These are phyloP conservation scores for Backusella tarrabulga DNA, from an alignment of 192 early-diverging fungal species.

Conservation along the genomic window DNA sequence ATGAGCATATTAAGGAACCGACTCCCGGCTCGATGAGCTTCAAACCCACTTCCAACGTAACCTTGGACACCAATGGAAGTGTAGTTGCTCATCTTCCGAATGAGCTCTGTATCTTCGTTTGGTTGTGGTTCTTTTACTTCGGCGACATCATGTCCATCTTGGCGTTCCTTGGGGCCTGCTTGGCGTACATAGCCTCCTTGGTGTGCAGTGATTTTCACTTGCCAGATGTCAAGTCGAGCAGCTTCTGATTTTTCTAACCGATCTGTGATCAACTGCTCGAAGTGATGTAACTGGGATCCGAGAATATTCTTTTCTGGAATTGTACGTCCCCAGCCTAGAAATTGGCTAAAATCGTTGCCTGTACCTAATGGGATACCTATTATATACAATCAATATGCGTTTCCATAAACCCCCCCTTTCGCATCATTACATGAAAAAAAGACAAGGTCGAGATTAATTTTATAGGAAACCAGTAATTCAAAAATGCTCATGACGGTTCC, in stretches of 20 bases:
- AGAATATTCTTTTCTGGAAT: conserved; percentile 55
- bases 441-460: conserved; percentile 61
- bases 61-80: conserved; percentile 74
- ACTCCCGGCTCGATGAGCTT: conserved; percentile 62
- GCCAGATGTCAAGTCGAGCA: conserved; percentile 70
- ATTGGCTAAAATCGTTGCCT: conserved; percentile 72
- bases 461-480: conserved; percentile 58
- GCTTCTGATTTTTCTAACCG: conserved; percentile 58
- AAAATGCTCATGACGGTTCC: conserved; percentile 73
- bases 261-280: conserved; percentile 57
- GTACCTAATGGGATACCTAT: conserved; percentile 70
- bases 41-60: conserved; percentile 70
- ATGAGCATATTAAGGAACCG: conserved; percentile 63
- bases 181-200: conserved; percentile 62
- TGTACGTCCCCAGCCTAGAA: conserved; percentile 75
- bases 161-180: conserved; percentile 53
- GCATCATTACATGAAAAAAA: conserved; percentile 56
- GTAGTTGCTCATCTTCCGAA: conserved; percentile 68
- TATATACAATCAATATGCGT: background rate
- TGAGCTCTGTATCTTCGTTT: background rate
- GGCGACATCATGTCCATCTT: conserved; percentile 38
- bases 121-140: conserved; percentile 10
- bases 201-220: conserved; percentile 56
- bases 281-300: conserved; percentile 52
- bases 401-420: background rate